Evolutionary conservation across 148 eudicot species (phyloP).

Genomic region (Rhododendron griersonianum): DNA sequence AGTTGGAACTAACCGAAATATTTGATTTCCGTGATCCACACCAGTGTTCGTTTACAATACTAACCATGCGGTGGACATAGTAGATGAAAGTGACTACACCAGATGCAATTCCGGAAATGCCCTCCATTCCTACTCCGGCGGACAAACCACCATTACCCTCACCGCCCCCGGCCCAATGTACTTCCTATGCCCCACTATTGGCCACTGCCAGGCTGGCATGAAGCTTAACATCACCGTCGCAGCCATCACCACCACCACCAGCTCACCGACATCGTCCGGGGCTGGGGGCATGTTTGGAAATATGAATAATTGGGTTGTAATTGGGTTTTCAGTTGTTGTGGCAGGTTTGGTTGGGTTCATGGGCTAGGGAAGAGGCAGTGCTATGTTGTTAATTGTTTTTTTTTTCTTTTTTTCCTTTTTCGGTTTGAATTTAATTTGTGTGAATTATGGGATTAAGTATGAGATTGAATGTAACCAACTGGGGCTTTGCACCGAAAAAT

Average conservation of each 20-base stretch:
- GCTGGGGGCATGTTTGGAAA: conserved; percentile 15
- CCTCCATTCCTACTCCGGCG: conserved; percentile 13
- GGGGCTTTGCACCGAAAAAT: no score
- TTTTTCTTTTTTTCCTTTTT: no score
- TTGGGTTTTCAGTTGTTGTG: conserved; percentile 19
- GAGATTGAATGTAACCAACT: no score
- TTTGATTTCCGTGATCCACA: neutral
- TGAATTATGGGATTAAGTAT: no score
- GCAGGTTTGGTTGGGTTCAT: conserved; percentile 23
- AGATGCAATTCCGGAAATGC: conserved; percentile 27
- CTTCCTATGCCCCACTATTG: conserved; percentile 34
- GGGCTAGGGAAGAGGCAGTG: conserved; percentile 65
- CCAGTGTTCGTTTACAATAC: conserved; percentile 26
- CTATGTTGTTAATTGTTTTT: conserved; percentile 6
- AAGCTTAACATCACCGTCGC: conserved; percentile 34
- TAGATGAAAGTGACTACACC: conserved; percentile 23
- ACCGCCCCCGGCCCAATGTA: conserved; percentile 26
- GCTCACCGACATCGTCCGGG: neutral
- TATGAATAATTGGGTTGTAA: conserved; percentile 2
- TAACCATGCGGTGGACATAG: conserved; percentile 25
- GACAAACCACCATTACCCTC: conserved; percentile 26
- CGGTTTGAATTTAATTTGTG: no score
- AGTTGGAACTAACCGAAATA: neutral
- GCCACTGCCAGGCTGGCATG: conserved; percentile 37
- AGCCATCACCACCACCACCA: neutral